Conservation (phyloP, 2,329 filamentous ascomycete species). For the Diaporthe eres region DNA sequence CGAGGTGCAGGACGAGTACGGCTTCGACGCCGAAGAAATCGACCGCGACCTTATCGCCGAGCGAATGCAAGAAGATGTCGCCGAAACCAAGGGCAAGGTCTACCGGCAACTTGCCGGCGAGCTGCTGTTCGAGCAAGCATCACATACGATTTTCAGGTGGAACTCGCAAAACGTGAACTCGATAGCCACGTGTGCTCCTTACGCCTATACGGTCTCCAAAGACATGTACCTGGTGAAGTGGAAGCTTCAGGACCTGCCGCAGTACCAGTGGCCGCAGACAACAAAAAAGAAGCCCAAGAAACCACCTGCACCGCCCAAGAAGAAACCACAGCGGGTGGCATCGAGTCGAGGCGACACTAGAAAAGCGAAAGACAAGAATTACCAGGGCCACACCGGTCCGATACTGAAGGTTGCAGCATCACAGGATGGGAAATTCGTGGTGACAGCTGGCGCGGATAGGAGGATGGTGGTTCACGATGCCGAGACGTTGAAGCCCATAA, state of each 20-base stretch:
- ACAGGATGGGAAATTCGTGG: slow-evolving; percentile 90
- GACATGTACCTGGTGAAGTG: slow-evolving; percentile 90
- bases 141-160: slow-evolving; percentile 81
- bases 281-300: slow-evolving; percentile 72
- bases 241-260: slow-evolving; percentile 79
- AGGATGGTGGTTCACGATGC: slow-evolving; percentile 92
- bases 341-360: slow-evolving; percentile 74
- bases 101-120: slow-evolving; percentile 85
- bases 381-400: slow-evolving; percentile 82
- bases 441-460: slow-evolving; percentile 88
- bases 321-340: slow-evolving; percentile 73
- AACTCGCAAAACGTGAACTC: slow-evolving; percentile 85
- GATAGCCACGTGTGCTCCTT: slow-evolving; percentile 83
- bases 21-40: slow-evolving; percentile 94
- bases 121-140: slow-evolving; percentile 77
- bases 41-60: slow-evolving; percentile 94
- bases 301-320: slow-evolving; percentile 69
- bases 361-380: slow-evolving; percentile 74
- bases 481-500: slow-evolving; percentile 80
- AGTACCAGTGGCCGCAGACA: slow-evolving; percentile 71
- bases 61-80: slow-evolving; percentile 89
- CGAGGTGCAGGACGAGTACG: slow-evolving; percentile 81
- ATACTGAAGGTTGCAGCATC: slow-evolving; percentile 91
- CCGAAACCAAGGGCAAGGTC: slow-evolving; percentile 90
- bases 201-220: slow-evolving; percentile 90